phyloP scores from a whole-genome alignment of 805 yeast genomes.

The Kodamaea lidongshanica region DNA sequence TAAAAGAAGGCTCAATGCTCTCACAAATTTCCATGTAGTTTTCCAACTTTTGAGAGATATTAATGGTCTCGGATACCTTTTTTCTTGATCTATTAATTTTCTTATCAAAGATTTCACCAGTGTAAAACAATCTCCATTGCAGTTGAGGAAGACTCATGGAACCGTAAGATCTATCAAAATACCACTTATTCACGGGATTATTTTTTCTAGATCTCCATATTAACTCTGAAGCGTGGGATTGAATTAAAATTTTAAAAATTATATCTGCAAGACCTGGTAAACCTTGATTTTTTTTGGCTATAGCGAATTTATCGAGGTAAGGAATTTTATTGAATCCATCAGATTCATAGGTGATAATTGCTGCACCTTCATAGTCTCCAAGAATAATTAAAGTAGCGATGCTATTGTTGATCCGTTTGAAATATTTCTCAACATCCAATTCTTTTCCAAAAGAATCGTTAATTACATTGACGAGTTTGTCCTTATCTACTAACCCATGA shows the following conservation, averaged over 20 bases:
- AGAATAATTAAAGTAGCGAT: constrained; percentile 77
- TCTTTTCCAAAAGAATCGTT: constrained; percentile 73
- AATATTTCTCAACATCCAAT: constrained; percentile 61
- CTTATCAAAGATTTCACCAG: constrained; percentile 36
- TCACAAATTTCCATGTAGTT: constrained; percentile 51
- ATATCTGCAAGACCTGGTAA: constrained; percentile 91
- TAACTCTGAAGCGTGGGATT: constrained; percentile 62
- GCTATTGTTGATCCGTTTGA: constrained; percentile 54
- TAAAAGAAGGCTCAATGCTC: constrained; percentile 52
- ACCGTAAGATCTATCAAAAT: constrained; percentile 84
- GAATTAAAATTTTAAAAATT: constrained; percentile 73
- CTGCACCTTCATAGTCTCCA: constrained; percentile 95
- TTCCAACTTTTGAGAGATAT: constrained; percentile 28
- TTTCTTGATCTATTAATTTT: constrained; percentile 20
- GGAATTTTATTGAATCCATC: constrained; percentile 41
- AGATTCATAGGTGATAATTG: constrained; percentile 80
- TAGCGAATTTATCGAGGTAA: constrained; percentile 92
- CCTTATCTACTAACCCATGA: constrained; percentile 44
- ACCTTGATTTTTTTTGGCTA: constrained; percentile 76
- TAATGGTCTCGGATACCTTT: constrained; percentile 15
- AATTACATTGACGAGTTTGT: constrained; percentile 53
- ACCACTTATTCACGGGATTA: constrained; percentile 97
- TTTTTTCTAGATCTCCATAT: constrained; percentile 84
- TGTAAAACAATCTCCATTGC: constrained; percentile 37
- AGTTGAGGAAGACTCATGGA: constrained; percentile 38